Conservation (phyloP, 352 stramenopile genomes). For the Globisporangium spinosum region DNA sequence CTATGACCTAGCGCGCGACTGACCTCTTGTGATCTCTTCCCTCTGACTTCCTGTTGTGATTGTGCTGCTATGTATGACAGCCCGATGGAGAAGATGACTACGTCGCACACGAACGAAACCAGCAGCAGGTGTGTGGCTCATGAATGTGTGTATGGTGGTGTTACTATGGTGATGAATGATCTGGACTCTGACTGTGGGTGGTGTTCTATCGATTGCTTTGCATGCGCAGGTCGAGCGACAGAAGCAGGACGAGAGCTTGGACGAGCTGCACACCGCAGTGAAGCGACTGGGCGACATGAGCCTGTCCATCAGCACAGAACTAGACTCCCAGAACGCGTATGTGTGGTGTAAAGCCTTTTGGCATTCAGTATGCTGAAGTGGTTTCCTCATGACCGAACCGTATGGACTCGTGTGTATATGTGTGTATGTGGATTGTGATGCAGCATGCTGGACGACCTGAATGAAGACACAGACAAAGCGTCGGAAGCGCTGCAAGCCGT, state of each 20-base stretch:
- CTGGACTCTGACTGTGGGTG: background rate
- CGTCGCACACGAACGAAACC: slow-evolving; percentile 36
- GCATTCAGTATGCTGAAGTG: background rate
- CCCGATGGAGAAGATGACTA: slow-evolving; percentile 63
- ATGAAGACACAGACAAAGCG: slow-evolving; percentile 78
- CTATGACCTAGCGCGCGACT: background rate
- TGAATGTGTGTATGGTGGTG: no score
- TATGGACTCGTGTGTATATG: background rate
- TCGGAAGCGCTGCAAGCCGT: slow-evolving; percentile 67
- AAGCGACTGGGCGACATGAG: slow-evolving; percentile 84
- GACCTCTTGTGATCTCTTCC: background rate
- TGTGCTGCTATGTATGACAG: slow-evolving; percentile 20
- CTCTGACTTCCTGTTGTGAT: background rate
- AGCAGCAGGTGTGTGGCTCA: slow-evolving; percentile 37
- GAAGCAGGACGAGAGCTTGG: slow-evolving; percentile 82
- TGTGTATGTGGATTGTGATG: background rate
- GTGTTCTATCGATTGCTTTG: background rate
- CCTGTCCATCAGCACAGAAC: slow-evolving; percentile 76
- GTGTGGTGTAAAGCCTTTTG: background rate
- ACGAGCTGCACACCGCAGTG: slow-evolving; percentile 71
- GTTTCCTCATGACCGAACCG: background rate
- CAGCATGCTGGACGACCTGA: slow-evolving; percentile 85
- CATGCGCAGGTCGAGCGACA: slow-evolving; percentile 48
- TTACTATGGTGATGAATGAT: background rate
- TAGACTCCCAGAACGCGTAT: slow-evolving; percentile 81